Base-by-base conservation (phyloP, 257 asterid genomes). In the Primulina huaijiensis region DNA sequence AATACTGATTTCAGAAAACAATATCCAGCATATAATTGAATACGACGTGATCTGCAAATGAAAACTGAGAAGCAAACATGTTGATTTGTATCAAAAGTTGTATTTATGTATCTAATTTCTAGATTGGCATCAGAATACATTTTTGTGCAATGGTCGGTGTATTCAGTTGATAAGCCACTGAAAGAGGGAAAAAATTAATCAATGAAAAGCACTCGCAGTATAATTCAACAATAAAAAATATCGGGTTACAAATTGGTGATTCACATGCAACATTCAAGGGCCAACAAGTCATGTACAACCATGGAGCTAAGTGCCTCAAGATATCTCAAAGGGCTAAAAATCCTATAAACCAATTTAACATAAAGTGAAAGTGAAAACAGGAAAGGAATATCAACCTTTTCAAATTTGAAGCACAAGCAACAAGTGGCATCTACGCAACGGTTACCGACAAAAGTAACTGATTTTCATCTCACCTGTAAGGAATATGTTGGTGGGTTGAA, bases 401-500 rank as follows among this genome's bases (percentile, higher is more conserved):
- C 53, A 14, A 10, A 43, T 12, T 43, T 43, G 53, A n/a, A 5
- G 55, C 19, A 43, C 55, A 43, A 14, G 55, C 19, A 43, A 43
- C 53, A 11, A 43, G 20, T 50, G 21, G 21, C 57, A 50, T 6
- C 8, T 17, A 16, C 19, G 19, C 19, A 46, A 46, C 3, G 0
- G 19, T 50, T 50, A 5, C 57, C 57, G 2, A 69, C 12, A 59
- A 17, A 16, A 14, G 60, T 27, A 60, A 14, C 57, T 60, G 46
- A 69, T 69, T 55, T 53, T 16, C 37, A 62, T 62, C 76, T 72
- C 64, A 83, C 94, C 94, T 84, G 75, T 88, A 88, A 12, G 95
- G 95, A 77, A 88, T 88, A 74, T 88, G 95, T 62, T 79, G 86
- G 63, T 85, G 89, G 7, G 85, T 79, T 64, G 89, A 64, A 68